Percentiles rank a stretch among this genome's conserved stretches.
Evolutionary conservation across 106 monocot genomes (phyloP).

Genomic region (Triglochin maritima): DNA sequence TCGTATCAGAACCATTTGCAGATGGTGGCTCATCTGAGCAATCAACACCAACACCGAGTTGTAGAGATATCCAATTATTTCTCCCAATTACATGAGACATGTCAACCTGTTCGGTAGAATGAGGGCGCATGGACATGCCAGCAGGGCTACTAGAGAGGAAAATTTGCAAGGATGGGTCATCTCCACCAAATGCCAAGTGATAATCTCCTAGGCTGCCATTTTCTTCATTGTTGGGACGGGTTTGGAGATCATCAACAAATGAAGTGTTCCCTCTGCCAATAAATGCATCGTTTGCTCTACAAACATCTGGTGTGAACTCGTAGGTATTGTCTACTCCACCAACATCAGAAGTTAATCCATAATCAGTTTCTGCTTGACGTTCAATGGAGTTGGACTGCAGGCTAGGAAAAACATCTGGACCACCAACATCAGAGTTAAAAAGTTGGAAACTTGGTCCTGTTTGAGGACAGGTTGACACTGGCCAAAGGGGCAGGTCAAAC

Average conservation of each 20-base stretch:
- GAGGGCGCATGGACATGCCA: slow-evolving; percentile 19
- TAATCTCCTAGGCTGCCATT: slow-evolving; percentile 57
- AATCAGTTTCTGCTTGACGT: slow-evolving; percentile 13
- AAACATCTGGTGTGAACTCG: too few relatives aligned
- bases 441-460: slow-evolving; percentile 37
- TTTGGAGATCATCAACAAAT: background rate
- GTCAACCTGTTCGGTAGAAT: slow-evolving; percentile 25
- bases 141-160: slow-evolving; percentile 54
- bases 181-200: slow-evolving; percentile 47
- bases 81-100: slow-evolving; percentile 22
- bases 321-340: background rate
- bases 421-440: slow-evolving; percentile 40
- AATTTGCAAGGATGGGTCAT: slow-evolving; percentile 65
- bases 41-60: slow-evolving; percentile 38
- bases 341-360: slow-evolving; percentile 15
- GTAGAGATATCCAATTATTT: slow-evolving; percentile 77
- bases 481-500: slow-evolving; percentile 44
- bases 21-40: slow-evolving; percentile 16
- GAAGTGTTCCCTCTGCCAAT: slow-evolving; percentile 8
- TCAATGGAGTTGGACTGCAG: slow-evolving; percentile 15
- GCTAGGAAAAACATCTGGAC: slow-evolving; percentile 27
- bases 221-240: slow-evolving; percentile 21
- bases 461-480: slow-evolving; percentile 30
- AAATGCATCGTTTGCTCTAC: too few relatives aligned
- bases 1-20: slow-evolving; percentile 10